Percentiles rank a stretch among this genome's conserved stretches.
These are phyloP conservation scores for Colletotrichum musicola DNA, from an alignment of 2,329 filamentous ascomycete genomes.

Conservation along the genomic window DNA sequence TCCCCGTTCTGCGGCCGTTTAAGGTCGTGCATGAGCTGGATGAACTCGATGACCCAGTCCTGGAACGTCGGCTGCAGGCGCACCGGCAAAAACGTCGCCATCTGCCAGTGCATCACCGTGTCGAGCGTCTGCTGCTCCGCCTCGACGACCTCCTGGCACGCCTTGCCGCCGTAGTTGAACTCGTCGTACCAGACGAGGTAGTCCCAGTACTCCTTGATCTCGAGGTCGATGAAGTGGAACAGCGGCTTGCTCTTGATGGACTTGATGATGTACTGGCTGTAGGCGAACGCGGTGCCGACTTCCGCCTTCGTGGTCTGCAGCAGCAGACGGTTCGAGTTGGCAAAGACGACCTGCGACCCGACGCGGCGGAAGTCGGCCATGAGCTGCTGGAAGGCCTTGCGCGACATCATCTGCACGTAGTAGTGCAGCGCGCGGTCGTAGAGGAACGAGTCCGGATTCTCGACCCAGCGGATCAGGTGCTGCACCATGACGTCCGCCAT, in stretches of 20 bases:
- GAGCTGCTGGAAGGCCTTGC: constrained; percentile 95
- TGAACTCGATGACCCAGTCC: constrained; percentile 94
- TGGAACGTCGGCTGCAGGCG: constrained; percentile 88
- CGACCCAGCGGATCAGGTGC: constrained; percentile 96
- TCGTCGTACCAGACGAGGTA: constrained; percentile 99
- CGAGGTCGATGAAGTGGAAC: constrained; percentile 96
- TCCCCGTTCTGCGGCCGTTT: constrained; percentile 75
- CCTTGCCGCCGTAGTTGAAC: constrained; percentile 98
- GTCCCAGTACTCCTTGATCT: constrained; percentile 99
- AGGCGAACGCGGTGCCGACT: constrained; percentile 95
- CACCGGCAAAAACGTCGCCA: constrained; percentile 86
- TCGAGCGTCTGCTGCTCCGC: constrained; percentile 80
- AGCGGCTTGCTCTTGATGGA: constrained; percentile 95
- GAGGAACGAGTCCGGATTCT: constrained; percentile 91
- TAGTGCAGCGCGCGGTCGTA: constrained; percentile 96
- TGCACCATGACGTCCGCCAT: constrained; percentile 99
- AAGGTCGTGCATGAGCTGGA: constrained; percentile 90
- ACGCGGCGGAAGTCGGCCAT: constrained; percentile 97
- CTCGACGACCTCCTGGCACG: constrained; percentile 85
- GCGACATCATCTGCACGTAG: constrained; percentile 98
- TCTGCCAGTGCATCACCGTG: constrained; percentile 98
- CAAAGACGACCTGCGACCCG: constrained; percentile 95
- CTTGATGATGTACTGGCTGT: constrained; percentile 97
- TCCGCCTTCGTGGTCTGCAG: constrained; percentile 97
- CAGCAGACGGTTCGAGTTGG: constrained; percentile 87